A percentile compares a stretch with the other conserved stretches of the same genome.
phyloP scores from a whole-genome alignment of 805 yeast genomes.

The Yamadazyma paraphyllophila region DNA sequence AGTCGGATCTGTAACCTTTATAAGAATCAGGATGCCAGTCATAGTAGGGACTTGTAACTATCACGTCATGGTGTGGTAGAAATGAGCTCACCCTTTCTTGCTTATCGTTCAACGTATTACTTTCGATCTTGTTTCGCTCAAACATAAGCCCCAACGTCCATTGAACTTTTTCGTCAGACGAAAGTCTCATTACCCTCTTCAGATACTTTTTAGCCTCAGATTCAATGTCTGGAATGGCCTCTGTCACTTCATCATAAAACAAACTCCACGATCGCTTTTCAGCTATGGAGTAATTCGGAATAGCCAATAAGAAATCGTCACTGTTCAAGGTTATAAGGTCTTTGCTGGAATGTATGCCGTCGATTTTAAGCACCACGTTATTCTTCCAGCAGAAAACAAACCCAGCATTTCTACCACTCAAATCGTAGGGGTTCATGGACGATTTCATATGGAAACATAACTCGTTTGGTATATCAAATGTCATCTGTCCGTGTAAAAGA shows the following conservation, averaged over 20 bases:
- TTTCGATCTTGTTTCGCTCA: conserved; percentile 52
- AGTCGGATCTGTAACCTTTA: conserved; percentile 75
- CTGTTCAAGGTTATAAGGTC: conserved; percentile 56
- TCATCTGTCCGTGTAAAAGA: conserved; percentile 51
- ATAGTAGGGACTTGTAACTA: conserved; percentile 57
- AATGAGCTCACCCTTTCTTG: conserved; percentile 47
- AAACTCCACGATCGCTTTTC: conserved; percentile 40
- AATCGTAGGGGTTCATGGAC: conserved; percentile 55
- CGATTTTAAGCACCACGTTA: conserved; percentile 48
- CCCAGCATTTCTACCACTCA: conserved; percentile 60
- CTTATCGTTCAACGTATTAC: conserved; percentile 28
- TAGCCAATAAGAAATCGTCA: conserved; percentile 53
- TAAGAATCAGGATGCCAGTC: conserved; percentile 72
- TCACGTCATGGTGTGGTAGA: conserved; percentile 62
- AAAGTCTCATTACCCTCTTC: conserved; percentile 53
- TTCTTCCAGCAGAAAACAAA: conserved; percentile 64
- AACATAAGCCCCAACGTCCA: conserved; percentile 78
- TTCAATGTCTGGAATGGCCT: conserved; percentile 20
- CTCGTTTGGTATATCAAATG: conserved; percentile 48
- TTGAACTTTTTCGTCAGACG: conserved; percentile 57
- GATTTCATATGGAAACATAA: conserved; percentile 64
- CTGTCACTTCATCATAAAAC: conserved; percentile 25
- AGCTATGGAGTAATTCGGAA: conserved; percentile 47
- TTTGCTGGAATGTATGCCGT: conserved; percentile 47
- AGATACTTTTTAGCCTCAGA: conserved; percentile 30